Percentiles rank a stretch among this genome's conserved stretches.
Evolutionary conservation across 2,329 filamentous ascomycete species (phyloP).

Genomic region (Fusarium oligoseptatum): DNA sequence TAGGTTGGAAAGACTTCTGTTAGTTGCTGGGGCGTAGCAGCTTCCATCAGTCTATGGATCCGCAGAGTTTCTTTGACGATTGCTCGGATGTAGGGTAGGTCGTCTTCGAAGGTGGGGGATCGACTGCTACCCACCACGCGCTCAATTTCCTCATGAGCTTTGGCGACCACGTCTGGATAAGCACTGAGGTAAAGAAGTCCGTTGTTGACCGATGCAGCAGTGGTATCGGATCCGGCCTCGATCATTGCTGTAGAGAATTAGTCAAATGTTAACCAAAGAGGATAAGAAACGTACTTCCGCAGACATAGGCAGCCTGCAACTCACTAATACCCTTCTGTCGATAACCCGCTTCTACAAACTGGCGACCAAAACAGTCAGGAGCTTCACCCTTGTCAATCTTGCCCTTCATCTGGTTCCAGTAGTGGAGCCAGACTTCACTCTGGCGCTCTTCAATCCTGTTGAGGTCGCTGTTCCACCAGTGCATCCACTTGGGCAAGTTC

Average conservation of each 20-base stretch:
- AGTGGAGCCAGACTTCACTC: neutral
- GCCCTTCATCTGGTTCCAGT: neutral
- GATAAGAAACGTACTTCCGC: neutral
- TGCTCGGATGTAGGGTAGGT: neutral
- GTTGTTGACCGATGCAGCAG: neutral
- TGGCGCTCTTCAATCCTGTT: neutral
- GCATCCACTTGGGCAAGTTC: neutral
- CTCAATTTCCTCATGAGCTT: neutral
- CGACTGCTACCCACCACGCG: neutral
- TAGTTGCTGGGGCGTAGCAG: too few relatives aligned
- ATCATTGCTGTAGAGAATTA: neutral
- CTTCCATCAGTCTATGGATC: too few relatives aligned
- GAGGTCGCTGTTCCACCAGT: neutral
- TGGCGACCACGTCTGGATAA: neutral
- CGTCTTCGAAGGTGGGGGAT: neutral
- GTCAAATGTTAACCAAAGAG: neutral
- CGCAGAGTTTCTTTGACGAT: neutral
- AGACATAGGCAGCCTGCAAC: neutral
- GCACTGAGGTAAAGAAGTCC: neutral
- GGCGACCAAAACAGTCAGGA: neutral
- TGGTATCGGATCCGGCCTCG: neutral
- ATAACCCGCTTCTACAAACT: neutral
- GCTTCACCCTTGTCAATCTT: neutral
- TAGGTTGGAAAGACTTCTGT: too few relatives aligned
- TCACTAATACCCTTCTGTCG: neutral